Evolutionary conservation across 2,329 filamentous ascomycete genomes (phyloP).

Genomic region (Biscogniauxia marginata): DNA sequence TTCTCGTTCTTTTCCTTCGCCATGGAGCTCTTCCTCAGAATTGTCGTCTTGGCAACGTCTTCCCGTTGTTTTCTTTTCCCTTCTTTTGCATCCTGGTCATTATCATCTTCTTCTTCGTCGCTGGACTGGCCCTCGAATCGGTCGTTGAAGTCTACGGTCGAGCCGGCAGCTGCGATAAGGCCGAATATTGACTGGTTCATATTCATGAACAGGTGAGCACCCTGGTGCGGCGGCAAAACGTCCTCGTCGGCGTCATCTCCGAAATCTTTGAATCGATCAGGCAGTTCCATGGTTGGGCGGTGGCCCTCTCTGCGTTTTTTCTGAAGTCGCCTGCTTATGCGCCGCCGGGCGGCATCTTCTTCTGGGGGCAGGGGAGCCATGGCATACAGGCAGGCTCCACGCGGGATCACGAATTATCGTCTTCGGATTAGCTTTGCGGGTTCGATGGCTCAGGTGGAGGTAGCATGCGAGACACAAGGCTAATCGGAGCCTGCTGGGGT

Average conservation of each 20-base stretch:
- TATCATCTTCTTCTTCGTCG: slow-evolving; percentile 72
- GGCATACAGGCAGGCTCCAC: slow-evolving; percentile 1
- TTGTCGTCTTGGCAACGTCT: slow-evolving; percentile 31
- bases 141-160: slow-evolving; percentile 76
- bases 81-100: slow-evolving; percentile 27
- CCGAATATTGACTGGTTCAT: slow-evolving; percentile 96
- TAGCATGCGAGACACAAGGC: slow-evolving; percentile 13
- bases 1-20: slow-evolving; percentile 40
- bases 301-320: slow-evolving; percentile 42
- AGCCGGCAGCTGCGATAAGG: slow-evolving; percentile 84
- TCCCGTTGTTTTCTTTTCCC: slow-evolving; percentile 26
- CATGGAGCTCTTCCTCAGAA: slow-evolving; percentile 31
- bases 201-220: slow-evolving; percentile 58
- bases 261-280: slow-evolving; percentile 50
- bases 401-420: slow-evolving; percentile 1
- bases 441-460: slow-evolving; percentile 11
- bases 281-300: slow-evolving; percentile 48
- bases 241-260: slow-evolving; percentile 52
- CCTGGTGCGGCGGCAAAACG: slow-evolving; percentile 42
- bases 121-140: slow-evolving; percentile 78
- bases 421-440: slow-evolving; percentile 9
- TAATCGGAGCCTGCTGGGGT: slow-evolving; percentile 7
- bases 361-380: slow-evolving; percentile 31
- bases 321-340: slow-evolving; percentile 43
- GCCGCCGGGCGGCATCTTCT: slow-evolving; percentile 38